phyloP scores from a whole-genome alignment of 129 eudicot species.

The Lonicera japonica region DNA sequence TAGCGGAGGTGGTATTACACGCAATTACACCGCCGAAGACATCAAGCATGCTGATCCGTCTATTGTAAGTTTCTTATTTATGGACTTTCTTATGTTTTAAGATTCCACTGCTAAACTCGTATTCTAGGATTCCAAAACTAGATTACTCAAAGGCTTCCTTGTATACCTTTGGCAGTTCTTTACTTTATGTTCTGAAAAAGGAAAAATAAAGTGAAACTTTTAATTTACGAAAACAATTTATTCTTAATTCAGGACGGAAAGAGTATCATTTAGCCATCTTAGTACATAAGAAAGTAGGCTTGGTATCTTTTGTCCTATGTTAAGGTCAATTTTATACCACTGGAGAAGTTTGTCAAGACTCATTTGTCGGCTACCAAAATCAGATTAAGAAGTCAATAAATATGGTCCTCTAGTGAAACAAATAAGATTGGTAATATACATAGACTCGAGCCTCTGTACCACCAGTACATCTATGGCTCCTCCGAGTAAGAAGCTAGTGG shows the following conservation, averaged over 20 bases:
- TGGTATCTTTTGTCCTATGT: background rate
- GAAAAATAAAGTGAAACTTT: too few species aligned
- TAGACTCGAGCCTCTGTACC: background rate
- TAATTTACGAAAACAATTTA: too few species aligned
- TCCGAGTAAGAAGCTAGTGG: constrained; percentile 59
- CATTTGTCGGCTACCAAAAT: constrained; percentile 8
- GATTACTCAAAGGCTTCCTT: too few species aligned
- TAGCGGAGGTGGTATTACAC: constrained; percentile 56
- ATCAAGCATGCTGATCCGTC: constrained; percentile 58
- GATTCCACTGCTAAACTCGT: too few species aligned
- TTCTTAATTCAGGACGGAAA: too few species aligned
- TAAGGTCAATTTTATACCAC: background rate
- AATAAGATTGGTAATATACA: too few species aligned
- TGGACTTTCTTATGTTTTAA: background rate
- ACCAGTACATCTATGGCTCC: constrained; percentile 59
- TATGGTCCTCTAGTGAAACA: background rate
- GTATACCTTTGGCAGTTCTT: too few species aligned
- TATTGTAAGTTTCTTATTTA: constrained; percentile 40
- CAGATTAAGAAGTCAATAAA: background rate
- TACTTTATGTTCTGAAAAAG: too few species aligned
- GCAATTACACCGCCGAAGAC: constrained; percentile 60
- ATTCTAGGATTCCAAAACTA: too few species aligned
- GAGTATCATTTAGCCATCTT: too few species aligned
- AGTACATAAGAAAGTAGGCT: too few species aligned
- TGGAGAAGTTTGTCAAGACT: background rate